Percentiles rank a stretch among this genome's conserved stretches.
phyloP scores from a whole-genome alignment of 192 early-diverging fungal genomes.

The Coemansia sp. region DNA sequence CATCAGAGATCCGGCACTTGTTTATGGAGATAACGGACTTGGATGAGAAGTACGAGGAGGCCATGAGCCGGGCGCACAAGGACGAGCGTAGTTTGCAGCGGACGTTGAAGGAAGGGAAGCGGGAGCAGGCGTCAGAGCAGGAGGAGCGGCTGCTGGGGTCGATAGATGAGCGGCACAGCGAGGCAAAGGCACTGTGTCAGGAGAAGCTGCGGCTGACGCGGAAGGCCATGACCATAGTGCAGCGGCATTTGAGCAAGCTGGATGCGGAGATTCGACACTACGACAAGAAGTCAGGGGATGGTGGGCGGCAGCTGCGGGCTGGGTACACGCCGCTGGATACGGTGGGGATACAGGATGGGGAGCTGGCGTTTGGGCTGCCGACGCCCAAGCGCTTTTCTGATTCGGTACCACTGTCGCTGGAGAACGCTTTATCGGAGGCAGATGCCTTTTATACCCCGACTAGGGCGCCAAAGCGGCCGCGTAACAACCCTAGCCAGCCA shows the following conservation, averaged over 20 bases:
- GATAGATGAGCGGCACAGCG: constrained; percentile 18
- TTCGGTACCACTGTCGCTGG: constrained; percentile 14
- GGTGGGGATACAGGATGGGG: constrained; percentile 32
- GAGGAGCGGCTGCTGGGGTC: constrained; percentile 15
- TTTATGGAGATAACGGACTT: constrained; percentile 43
- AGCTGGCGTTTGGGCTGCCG: constrained; percentile 23
- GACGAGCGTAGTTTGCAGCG: constrained; percentile 25
- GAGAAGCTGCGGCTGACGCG: constrained; percentile 37
- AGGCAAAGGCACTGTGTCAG: constrained; percentile 17
- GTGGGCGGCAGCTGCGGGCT: constrained; percentile 7
- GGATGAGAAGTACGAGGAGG: constrained; percentile 41
- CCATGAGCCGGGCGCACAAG: constrained; percentile 12
- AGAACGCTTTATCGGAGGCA: constrained; percentile 4
- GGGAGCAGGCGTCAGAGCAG: constrained; percentile 8
- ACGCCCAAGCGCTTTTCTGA: constrained; percentile 30
- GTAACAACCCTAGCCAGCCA: not conserved
- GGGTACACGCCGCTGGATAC: constrained; percentile 1
- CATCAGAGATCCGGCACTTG: constrained; percentile 40
- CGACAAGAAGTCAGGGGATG: constrained; percentile 41
- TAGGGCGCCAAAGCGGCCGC: constrained; percentile 25
- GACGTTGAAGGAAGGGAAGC: constrained; percentile 17
- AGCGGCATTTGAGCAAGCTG: constrained; percentile 33
- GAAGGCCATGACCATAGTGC: constrained; percentile 43
- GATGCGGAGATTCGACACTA: constrained; percentile 42
- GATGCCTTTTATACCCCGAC: constrained; percentile 40